Base-by-base conservation (phyloP, 2,329 filamentous ascomycete genomes). In the Fusarium heterosporum region DNA sequence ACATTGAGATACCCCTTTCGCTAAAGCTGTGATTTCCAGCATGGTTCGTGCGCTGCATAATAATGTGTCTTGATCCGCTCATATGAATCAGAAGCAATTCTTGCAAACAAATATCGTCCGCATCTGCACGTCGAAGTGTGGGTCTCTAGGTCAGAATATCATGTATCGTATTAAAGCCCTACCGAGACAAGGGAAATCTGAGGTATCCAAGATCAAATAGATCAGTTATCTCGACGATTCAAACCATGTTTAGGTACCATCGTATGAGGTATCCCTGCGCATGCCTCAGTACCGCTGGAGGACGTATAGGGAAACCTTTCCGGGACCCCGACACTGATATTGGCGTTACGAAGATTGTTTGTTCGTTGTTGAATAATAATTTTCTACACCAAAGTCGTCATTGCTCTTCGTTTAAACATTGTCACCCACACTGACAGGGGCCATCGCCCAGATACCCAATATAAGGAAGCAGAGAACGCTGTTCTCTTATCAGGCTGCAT, bases 261-360 rank as follows among this genome's bases (percentile, higher is more conserved):
- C 28, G 17, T 43, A 40, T 49, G 46, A 17, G n/a, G 16, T 34
- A 17, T 34, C 36, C 22, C 34, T 45, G 41, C 47, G 22, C 42
- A 22, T 30, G 49, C 46, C 50, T 45, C 41, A 28, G 47, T 38
- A 17, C 30, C 17, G 13, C 29, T 36, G n/a, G n/a, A 26, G 28
- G n/a, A 46, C 55, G 40, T 34, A 28, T n/a, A 32, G 50, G 29
- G 25, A 25, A 40, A 39, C 28, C 26, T 39, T 26, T 8, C 22
- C 47, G 43, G 41, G 42, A 26, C 45, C 12, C 28, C 11, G 34
- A 42, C 55, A 55, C 38, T 22, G 47, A 50, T 32, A 28, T 58
- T 60, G 49, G 57, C 58, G 54, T 63, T 61, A 68, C 49, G 45
- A 28, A 36, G 46, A 34, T 36, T 49, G 61, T 61, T 57, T 72